Conservation (phyloP, 306 rosid species). For the Quercus variabilis region DNA sequence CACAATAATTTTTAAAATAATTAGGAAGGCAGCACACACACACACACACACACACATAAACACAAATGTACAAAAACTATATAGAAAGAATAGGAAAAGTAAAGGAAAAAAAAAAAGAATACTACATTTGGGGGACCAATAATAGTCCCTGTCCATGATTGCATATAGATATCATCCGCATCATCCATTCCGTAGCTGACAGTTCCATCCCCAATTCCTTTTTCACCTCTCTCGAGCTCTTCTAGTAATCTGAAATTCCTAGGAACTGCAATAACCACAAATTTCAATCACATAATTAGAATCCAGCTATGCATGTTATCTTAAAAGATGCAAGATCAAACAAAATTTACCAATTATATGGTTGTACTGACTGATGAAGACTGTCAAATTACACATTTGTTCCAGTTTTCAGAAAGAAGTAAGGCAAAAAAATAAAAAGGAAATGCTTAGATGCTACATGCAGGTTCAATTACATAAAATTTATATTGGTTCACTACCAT, state of each 20-base stretch:
- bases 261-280: slow-evolving; percentile 58
- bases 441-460: not conserved
- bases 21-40: not conserved
- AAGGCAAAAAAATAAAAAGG: not conserved
- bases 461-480: not conserved
- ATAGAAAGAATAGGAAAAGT: not conserved
- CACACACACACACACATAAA: not conserved
- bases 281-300: slow-evolving; percentile 4
- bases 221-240: slow-evolving; percentile 98
- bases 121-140: slow-evolving; percentile 94
- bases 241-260: slow-evolving; percentile 93
- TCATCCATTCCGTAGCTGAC: slow-evolving; percentile 99
- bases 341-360: not conserved
- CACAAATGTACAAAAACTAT: not conserved
- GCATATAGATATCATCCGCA: slow-evolving; percentile 93
- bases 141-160: slow-evolving; percentile 95
- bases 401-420: not conserved
- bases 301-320: not conserved
- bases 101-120: not conserved
- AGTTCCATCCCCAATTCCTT: slow-evolving; percentile 98
- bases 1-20: not conserved
- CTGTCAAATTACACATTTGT: not conserved
- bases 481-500: not conserved
- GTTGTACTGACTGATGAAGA: not conserved
- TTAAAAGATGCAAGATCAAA: not conserved